Conservation (phyloP, 306 rosid genomes). For the Datisca glomerata region DNA sequence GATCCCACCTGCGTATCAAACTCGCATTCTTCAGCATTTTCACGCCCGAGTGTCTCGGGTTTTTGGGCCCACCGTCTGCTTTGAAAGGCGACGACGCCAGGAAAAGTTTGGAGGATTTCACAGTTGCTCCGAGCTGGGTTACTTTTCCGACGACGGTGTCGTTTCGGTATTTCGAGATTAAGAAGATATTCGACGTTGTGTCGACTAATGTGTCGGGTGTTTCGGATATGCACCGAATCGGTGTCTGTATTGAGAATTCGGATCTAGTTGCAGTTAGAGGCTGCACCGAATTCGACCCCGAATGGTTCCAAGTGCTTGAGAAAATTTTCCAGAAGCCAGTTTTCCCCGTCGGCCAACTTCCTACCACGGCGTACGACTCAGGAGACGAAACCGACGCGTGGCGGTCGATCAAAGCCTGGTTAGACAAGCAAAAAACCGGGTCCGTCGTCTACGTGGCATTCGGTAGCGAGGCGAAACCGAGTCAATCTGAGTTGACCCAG, state of each 20-base stretch:
- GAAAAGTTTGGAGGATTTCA: slow-evolving; percentile 4
- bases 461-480: slow-evolving; percentile 29
- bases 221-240: not conserved
- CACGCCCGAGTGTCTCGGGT: not conserved
- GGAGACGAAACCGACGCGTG: slow-evolving; percentile 12
- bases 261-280: slow-evolving; percentile 10
- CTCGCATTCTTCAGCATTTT: slow-evolving; percentile 28
- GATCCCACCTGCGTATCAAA: slow-evolving; percentile 5
- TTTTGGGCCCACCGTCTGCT: slow-evolving; percentile 1
- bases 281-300: slow-evolving; percentile 10
- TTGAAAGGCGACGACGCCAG: not conserved
- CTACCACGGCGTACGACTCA: slow-evolving; percentile 14
- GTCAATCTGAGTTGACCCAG: slow-evolving; percentile 16
- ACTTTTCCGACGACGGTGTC: slow-evolving; percentile 13
- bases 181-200: not conserved
- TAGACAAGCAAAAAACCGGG: slow-evolving; percentile 11
- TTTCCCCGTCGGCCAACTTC: slow-evolving; percentile 19
- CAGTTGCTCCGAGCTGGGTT: slow-evolving; percentile 16
- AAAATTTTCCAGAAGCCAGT: slow-evolving; percentile 4
- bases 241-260: not conserved
- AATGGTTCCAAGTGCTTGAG: slow-evolving; percentile 8
- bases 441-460: slow-evolving; percentile 47
- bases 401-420: slow-evolving; percentile 3
- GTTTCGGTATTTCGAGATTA: slow-evolving; percentile 1
- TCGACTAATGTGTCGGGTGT: not conserved